Conservation (phyloP, 371 early-diverging fungal species). For the Paraphysoderma sedebokerense region DNA sequence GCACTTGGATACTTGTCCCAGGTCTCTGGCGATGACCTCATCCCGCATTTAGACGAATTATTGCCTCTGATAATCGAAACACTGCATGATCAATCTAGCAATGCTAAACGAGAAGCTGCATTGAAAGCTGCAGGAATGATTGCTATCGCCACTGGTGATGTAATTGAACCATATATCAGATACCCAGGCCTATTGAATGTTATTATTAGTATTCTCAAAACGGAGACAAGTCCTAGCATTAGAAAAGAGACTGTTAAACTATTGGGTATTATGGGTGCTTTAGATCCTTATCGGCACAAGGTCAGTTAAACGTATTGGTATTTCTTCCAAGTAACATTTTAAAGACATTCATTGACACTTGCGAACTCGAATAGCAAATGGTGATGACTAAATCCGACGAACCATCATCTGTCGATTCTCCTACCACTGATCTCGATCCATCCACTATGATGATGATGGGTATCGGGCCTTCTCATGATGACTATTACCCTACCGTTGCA, state of each 20-base stretch:
- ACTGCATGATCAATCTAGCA: conserved; percentile 72
- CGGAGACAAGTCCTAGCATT: conserved; percentile 43
- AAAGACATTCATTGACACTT: background rate
- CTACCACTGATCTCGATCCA: conserved; percentile 30
- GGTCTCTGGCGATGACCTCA: conserved; percentile 70
- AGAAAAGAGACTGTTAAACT: conserved; percentile 72
- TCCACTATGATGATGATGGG: conserved; percentile 44
- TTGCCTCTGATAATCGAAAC: conserved; percentile 79
- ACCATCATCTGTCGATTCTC: conserved; percentile 29
- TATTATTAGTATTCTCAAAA: conserved; percentile 63
- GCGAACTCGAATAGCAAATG: conserved; percentile 11
- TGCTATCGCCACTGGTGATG: conserved; percentile 70
- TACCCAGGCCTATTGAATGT: conserved; percentile 70
- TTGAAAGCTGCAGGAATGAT: conserved; percentile 70
- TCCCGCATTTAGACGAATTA: conserved; percentile 60
- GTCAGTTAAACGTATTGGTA: background rate
- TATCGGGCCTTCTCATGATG: conserved; percentile 55
- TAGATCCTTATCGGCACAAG: conserved; percentile 88
- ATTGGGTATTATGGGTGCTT: conserved; percentile 86
- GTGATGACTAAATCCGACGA: conserved; percentile 32
- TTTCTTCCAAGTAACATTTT: background rate
- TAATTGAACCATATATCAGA: conserved; percentile 76
- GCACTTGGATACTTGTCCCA: conserved; percentile 78
- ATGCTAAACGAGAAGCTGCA: conserved; percentile 73
- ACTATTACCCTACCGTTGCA: conserved; percentile 75